These are phyloP conservation scores for Albifimbria verrucaria DNA, from an alignment of 2,329 filamentous ascomycete genomes.

Conservation along the genomic window DNA sequence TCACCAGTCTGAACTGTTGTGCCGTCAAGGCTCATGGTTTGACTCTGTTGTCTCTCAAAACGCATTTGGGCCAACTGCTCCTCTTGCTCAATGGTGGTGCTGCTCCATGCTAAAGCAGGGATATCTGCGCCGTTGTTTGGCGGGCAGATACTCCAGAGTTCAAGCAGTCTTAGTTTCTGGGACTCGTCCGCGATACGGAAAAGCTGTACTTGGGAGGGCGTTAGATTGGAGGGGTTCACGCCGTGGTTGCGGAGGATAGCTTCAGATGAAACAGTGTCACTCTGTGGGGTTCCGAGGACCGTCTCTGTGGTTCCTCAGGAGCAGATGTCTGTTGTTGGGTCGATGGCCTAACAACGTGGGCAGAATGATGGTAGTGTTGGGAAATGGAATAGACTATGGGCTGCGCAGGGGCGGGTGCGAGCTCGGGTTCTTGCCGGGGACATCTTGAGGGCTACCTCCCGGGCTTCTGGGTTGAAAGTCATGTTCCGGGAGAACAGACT, in stretches of 20 bases:
- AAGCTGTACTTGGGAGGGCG: conserved; percentile 71
- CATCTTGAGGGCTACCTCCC: conserved; percentile 18
- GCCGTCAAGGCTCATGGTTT: conserved; percentile 52
- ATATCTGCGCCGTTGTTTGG: conserved; percentile 57
- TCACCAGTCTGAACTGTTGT: conserved; percentile 50
- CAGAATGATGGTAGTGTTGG: conserved; percentile 80
- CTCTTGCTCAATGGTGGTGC: conserved; percentile 54
- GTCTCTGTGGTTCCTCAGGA: conserved; percentile 36
- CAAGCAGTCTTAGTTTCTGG: conserved; percentile 71
- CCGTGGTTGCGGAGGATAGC: conserved; percentile 61
- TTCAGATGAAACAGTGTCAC: conserved; percentile 49
- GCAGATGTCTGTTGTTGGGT: conserved; percentile 22
- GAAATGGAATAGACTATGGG: conserved; percentile 70
- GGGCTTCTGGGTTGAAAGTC: conserved; percentile 51
- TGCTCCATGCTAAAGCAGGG: conserved; percentile 49
- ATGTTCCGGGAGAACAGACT: conserved; percentile 75
- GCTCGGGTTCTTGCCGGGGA: conserved; percentile 23
- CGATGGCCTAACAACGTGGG: conserved; percentile 49
- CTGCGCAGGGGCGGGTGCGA: conserved; percentile 22
- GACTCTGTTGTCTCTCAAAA: conserved; percentile 46
- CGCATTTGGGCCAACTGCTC: conserved; percentile 57
- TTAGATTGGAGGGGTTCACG: conserved; percentile 67
- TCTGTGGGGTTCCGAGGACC: conserved; percentile 49
- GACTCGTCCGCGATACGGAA: conserved; percentile 72
- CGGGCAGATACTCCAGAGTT: conserved; percentile 82